Evolutionary conservation across 257 asterid genomes (phyloP).

Genomic region (Solanum tacnaense): DNA sequence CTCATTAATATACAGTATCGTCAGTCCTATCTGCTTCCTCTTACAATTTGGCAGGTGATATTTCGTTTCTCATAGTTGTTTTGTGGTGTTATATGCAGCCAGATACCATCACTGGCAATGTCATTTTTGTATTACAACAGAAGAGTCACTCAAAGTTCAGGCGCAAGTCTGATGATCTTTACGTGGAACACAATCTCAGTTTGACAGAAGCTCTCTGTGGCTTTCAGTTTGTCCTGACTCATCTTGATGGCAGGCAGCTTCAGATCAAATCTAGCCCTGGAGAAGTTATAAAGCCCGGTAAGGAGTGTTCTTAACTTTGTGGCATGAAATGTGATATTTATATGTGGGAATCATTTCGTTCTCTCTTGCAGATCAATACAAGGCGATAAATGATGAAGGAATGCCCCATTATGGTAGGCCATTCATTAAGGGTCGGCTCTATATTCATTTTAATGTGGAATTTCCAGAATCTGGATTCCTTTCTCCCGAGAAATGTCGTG

Average conservation of each 20-base stretch:
- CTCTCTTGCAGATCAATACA: conserved; percentile 20
- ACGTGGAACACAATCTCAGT: conserved; percentile 16
- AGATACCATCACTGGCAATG: conserved; percentile 16
- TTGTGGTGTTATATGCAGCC: conserved; percentile 25
- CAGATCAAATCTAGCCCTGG: conserved; percentile 23
- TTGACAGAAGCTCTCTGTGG: conserved; percentile 27
- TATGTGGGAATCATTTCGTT: background rate
- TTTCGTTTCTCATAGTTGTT: background rate
- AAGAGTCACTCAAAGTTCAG: conserved; percentile 21
- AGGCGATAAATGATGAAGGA: conserved; percentile 35
- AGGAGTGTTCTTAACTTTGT: background rate
- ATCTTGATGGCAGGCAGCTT: conserved; percentile 26
- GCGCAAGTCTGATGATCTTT: conserved; percentile 21
- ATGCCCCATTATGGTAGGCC: conserved; percentile 28
- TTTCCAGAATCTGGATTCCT: conserved; percentile 21
- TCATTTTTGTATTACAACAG: conserved; percentile 15
- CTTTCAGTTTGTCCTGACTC: conserved; percentile 23
- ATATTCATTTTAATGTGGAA: conserved; percentile 23
- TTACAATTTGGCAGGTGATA: background rate
- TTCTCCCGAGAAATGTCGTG: conserved; percentile 1
- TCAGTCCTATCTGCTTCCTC: background rate
- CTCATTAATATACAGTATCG: background rate
- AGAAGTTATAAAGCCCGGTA: conserved; percentile 29
- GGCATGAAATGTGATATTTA: background rate
- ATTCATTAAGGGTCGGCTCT: conserved; percentile 23